Evolutionary conservation across 1,284 basidiomycete genomes (phyloP).

Genomic region (Pseudozyma flocculosa): DNA sequence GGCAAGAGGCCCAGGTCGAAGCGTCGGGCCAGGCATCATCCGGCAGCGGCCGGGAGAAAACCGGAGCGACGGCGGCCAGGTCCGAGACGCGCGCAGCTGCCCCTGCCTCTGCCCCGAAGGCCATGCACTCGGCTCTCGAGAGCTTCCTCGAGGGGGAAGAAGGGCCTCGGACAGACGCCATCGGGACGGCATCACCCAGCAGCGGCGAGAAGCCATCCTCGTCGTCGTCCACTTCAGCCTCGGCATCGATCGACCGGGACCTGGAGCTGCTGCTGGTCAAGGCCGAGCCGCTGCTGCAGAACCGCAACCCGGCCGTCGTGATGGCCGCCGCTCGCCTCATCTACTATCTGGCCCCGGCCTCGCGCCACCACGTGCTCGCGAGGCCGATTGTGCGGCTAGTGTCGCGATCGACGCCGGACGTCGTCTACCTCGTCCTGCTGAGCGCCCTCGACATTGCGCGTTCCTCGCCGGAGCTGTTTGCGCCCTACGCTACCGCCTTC

Average conservation of each 20-base stretch:
- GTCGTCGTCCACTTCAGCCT: not conserved
- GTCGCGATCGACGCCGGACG: conserved; percentile 22
- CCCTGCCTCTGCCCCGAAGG: no score
- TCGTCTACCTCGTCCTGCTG: conserved; percentile 33
- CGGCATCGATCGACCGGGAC: conserved; percentile 33
- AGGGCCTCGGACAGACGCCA: no score
- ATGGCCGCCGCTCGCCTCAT: conserved; percentile 28
- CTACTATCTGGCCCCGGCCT: conserved; percentile 18
- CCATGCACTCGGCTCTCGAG: not conserved
- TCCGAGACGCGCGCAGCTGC: no score
- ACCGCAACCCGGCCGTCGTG: conserved; percentile 43
- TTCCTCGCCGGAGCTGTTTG: conserved; percentile 16
- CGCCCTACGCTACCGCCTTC: conserved; percentile 28
- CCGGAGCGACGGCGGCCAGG: no score
- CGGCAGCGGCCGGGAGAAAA: not conserved
- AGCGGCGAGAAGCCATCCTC: not conserved
- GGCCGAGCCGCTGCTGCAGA: conserved; percentile 31
- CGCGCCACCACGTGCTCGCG: conserved; percentile 11
- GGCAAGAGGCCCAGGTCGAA: no score
- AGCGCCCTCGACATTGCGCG: conserved; percentile 25
- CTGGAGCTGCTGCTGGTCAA: conserved; percentile 44
- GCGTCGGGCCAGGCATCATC: no score
- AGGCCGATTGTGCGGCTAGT: conserved; percentile 36
- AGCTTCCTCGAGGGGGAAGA: not conserved
- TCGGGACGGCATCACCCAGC: not conserved